Base-by-base conservation (phyloP, 768 basidiomycete genomes). In the Coprinellus aureogranulatus region DNA sequence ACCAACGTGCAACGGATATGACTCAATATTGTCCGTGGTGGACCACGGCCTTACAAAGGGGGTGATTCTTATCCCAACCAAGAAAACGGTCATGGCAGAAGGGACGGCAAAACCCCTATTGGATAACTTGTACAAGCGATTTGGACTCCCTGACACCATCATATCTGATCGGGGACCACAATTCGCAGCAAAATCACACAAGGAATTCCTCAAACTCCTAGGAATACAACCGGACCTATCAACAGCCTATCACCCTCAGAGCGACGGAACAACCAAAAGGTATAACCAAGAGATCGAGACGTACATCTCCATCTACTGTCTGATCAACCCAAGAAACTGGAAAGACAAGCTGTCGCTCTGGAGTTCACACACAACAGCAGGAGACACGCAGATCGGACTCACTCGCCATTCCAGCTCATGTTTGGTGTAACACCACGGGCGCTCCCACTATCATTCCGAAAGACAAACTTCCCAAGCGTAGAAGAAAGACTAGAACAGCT, bases 191-290 rank as follows among this genome's bases (percentile, higher is more conserved):
- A 58, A 58, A n/a, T 67, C 67, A 37, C 65, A 60, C 40, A 20
- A 53, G 37, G 62, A 64, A 4, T 55, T 73, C 0, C 59, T 58
- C 14, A 23, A 31, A 26, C 27, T 62, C 25, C 59, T 68, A 20
- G 64, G 51, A 25, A 62, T 59, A 11, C 52, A 62, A 51, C 62
- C 59, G 3, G 53, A 55, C 16, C 49, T 69, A 9, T 69, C 67
- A 5, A 76, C 72, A 0, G 70, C 72, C 1, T 76, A 70, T 61
- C 76, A 77, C 42, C 75, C 72, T 8, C 56, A 69, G 52, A 59
- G 61, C 0, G 62, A 69, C 40, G 64, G 66, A 18, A 47, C 53
- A 31, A 67, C 64, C 0, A 59, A 70, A 58, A 9, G 59, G 1
- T 30, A 59, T 4, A 68, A 70, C 23, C 59, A 65, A 48, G 65